Evolutionary conservation across 352 stramenopile genomes (phyloP).

Genomic region (Pythium coloratum): DNA sequence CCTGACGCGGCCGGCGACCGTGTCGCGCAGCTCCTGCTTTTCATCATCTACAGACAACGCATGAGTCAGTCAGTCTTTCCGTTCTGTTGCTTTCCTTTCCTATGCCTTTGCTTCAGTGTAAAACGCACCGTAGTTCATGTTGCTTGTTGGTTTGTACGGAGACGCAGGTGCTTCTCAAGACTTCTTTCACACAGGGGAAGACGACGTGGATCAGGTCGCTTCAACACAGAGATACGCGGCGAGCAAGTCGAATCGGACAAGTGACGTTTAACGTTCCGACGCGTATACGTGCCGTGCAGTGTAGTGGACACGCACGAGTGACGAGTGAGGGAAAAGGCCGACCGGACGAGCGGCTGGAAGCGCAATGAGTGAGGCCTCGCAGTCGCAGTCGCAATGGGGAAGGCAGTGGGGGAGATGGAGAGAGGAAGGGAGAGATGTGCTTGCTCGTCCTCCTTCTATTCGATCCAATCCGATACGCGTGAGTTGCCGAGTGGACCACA

Average conservation of each 20-base stretch:
- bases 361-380: background rate
- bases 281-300: background rate
- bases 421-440: background rate
- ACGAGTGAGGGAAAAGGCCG: background rate
- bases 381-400: background rate
- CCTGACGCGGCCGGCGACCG: slow-evolving; percentile 48
- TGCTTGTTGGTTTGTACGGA: background rate
- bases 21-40: slow-evolving; percentile 46
- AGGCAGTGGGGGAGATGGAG: background rate
- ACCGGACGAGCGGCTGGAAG: background rate
- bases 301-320: background rate
- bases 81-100: background rate
- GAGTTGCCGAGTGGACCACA: slow-evolving; percentile 1
- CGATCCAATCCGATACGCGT: slow-evolving; percentile 4
- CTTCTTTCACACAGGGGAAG: background rate
- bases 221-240: slow-evolving; percentile 1
- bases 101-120: background rate
- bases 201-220: background rate
- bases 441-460: background rate
- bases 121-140: slow-evolving; percentile 23
- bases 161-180: background rate
- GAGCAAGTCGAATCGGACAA: background rate
- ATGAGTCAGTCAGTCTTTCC: background rate
- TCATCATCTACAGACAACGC: slow-evolving; percentile 26
- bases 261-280: background rate